Percentiles rank a stretch among this genome's conserved stretches.
These are phyloP conservation scores for Saturnispora besseyi DNA, from an alignment of 805 yeast genomes.

Conservation along the genomic window DNA sequence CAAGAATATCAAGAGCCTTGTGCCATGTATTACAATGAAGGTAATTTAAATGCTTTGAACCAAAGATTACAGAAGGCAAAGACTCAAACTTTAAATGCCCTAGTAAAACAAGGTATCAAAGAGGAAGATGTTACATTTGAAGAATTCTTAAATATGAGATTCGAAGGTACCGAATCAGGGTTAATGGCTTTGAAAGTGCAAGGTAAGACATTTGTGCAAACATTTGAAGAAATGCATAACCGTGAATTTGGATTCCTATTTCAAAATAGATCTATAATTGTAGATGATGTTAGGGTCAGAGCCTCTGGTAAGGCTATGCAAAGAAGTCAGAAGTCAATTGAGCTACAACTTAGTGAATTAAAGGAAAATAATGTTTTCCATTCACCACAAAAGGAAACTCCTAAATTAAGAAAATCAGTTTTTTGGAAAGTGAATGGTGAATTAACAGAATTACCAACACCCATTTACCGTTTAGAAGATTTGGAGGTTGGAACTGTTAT, in stretches of 20 bases:
- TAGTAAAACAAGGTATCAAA: constrained; percentile 45
- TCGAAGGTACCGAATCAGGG: constrained; percentile 84
- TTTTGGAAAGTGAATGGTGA: constrained; percentile 46
- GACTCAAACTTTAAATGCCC: constrained; percentile 32
- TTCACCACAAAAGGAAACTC: constrained; percentile 22
- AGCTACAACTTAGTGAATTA: constrained; percentile 42
- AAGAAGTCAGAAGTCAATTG: constrained; percentile 33
- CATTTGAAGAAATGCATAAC: constrained; percentile 48
- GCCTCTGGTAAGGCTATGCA: constrained; percentile 55
- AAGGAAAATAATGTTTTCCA: constrained; percentile 15
- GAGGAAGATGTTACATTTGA: constrained; percentile 43
- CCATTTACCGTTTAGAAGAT: constrained; percentile 47
- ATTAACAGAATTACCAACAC: constrained; percentile 34
- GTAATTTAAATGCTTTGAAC: constrained; percentile 29
- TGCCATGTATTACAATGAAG: constrained; percentile 33
- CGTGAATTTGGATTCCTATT: constrained; percentile 69
- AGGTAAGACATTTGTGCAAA: constrained; percentile 28
- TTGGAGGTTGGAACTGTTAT: constrained; percentile 44
- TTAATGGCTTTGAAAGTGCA: constrained; percentile 47
- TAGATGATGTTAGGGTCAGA: constrained; percentile 68
- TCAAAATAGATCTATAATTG: constrained; percentile 42
- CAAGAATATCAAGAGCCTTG: constrained; percentile 73
- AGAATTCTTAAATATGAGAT: constrained; percentile 66
- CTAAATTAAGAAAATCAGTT: constrained; percentile 34
- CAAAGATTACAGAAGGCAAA: constrained; percentile 38